Base-by-base conservation (phyloP, 2,329 filamentous ascomycete species). In the Lachnellula occidentalis region DNA sequence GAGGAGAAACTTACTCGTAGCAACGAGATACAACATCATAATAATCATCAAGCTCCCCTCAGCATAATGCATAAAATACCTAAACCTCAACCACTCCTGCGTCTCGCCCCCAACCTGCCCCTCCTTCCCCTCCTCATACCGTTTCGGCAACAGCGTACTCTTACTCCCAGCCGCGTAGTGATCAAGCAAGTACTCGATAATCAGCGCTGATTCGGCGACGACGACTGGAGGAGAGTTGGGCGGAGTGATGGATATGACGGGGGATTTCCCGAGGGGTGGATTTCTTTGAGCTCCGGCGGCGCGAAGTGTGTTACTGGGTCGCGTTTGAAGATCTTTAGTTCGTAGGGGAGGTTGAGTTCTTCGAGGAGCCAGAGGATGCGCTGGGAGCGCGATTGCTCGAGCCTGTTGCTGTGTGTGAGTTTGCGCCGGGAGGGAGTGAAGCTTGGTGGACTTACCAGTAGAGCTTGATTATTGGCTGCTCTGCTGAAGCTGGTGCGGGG, bases 221-320 rank as follows among this genome's bases (percentile, higher is more conserved):
- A 92, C 80, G 11, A 82, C 65, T 2, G 79, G 74, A 61, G 53
- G 65, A 24, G 63, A 56, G 3, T 64, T 66, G 21, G 69, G 72
- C 0, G 74, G 68, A n/a, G 71, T 73, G 63, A 96, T 76, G 8
- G 80, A 81, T 60, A 97, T 74, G 42, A 92, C 74, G 0, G 92
- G 92, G 1, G 90, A 91, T 70, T 96, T 96, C 58, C 92, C 92
- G 4, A 96, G 78, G 0, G 87, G 66, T 96, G 90, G 37, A 95
- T 73, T 59, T 89, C 78, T 66, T 87, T 85, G 45, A 96, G 79
- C 65, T 88, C 86, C 0, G 82, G 75, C 3, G 90, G 89, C 1
- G 92, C 92, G n/a, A 88, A 76, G 64, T 76, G 79, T 53, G 86
- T 80, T 54, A 74, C 66, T 53, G 72, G 73, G 59, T 76, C 69